Evolutionary conservation across 805 yeast species (phyloP).

Genomic region (Metschnikowia cerradonensis): DNA sequence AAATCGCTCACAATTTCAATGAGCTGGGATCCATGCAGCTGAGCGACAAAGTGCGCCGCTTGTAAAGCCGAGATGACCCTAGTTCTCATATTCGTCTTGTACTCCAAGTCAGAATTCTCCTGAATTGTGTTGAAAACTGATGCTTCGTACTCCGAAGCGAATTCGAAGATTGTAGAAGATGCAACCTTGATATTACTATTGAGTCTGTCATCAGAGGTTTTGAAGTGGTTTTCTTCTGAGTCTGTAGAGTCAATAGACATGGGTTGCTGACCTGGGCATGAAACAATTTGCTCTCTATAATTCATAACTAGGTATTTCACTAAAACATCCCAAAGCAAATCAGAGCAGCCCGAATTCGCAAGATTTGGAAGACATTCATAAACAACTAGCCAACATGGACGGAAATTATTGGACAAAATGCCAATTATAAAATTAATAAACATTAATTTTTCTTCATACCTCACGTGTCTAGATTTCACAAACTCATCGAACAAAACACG

Average conservation of each 20-base stretch:
- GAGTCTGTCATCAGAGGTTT: conserved; percentile 44
- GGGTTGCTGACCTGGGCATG: conserved; percentile 11
- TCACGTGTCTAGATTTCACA: conserved; percentile 8
- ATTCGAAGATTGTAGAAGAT: conserved; percentile 14
- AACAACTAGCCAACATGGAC: conserved; percentile 83
- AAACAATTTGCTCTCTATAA: conserved; percentile 16
- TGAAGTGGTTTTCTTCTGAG: conserved; percentile 29
- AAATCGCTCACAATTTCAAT: conserved; percentile 48
- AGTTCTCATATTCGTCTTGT: conserved; percentile 46
- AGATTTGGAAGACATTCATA: conserved; percentile 54
- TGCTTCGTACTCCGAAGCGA: conserved; percentile 27
- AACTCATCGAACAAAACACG: conserved; percentile 52
- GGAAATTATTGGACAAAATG: conserved; percentile 65
- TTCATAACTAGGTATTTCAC: conserved; percentile 29
- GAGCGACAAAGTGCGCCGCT: conserved; percentile 65
- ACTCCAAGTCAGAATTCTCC: conserved; percentile 13
- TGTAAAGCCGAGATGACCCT: conserved; percentile 57
- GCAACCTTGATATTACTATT: conserved; percentile 34
- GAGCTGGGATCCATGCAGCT: conserved; percentile 51
- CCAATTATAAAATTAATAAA: conserved; percentile 44
- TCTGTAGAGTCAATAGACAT: conserved; percentile 4
- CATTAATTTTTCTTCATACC: neutral
- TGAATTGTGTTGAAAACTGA: neutral
- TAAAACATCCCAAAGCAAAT: conserved; percentile 54
- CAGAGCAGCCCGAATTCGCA: conserved; percentile 26